These are phyloP conservation scores for Daedaleopsis sinensis DNA, from an alignment of 768 basidiomycete species.

Conservation along the genomic window DNA sequence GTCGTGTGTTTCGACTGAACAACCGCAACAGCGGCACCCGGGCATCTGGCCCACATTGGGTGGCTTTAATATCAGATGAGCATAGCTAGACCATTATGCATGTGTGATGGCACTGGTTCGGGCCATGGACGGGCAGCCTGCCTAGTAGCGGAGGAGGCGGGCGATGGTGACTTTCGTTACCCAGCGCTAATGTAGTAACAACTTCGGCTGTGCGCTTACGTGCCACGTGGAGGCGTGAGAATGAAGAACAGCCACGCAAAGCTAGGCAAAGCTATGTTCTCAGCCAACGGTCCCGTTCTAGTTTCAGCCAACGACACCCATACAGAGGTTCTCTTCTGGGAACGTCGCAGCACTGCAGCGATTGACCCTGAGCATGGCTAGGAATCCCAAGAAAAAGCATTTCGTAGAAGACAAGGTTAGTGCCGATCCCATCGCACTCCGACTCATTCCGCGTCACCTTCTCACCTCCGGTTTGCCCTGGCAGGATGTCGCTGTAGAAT, in stretches of 20 bases:
- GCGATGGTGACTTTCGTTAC: too few relatives aligned
- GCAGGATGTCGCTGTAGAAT: slow-evolving; percentile 25
- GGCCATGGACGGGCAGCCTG: too few relatives aligned
- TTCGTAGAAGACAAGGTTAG: slow-evolving; percentile 27
- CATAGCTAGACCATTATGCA: too few relatives aligned
- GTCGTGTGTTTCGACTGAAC: neutral
- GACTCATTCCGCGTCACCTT: neutral
- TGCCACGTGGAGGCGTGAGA: too few relatives aligned
- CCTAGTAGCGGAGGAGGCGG: too few relatives aligned
- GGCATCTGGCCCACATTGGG: neutral
- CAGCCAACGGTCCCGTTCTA: neutral
- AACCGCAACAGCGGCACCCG: neutral
- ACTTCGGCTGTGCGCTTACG: too few relatives aligned
- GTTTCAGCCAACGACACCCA: neutral
- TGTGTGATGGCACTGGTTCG: too few relatives aligned
- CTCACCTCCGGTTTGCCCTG: neutral
- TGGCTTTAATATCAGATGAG: too few relatives aligned
- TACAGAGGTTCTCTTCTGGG: neutral
- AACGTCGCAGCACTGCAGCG: neutral
- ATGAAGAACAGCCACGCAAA: too few relatives aligned
- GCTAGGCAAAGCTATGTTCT: neutral
- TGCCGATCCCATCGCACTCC: neutral
- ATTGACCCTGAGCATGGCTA: neutral
- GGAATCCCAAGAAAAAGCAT: slow-evolving; percentile 12
- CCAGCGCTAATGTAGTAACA: too few relatives aligned